Percentiles rank a stretch among this genome's conserved stretches.
phyloP scores from a whole-genome alignment of 2,329 filamentous ascomycete species.

The Sarocladiaceae sp. region DNA sequence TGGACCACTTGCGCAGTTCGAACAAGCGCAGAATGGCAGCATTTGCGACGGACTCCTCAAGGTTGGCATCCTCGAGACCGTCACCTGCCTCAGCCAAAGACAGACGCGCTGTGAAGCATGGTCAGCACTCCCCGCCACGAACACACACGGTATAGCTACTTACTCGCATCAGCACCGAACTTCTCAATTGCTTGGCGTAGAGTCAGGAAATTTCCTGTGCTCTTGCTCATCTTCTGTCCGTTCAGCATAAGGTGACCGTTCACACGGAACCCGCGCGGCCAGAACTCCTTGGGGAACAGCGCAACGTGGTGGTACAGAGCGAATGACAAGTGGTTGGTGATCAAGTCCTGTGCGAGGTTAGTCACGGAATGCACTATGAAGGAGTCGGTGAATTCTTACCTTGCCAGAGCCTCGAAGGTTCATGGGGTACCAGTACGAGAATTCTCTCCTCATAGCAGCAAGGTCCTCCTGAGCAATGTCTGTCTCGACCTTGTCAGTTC shows the following conservation, averaged over 20 bases:
- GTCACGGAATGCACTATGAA: not conserved
- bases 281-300: slow-evolving; percentile 82
- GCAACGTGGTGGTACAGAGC: slow-evolving; percentile 92
- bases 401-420: slow-evolving; percentile 88
- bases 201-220: slow-evolving; percentile 95
- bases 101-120: slow-evolving; percentile 56
- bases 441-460: slow-evolving; percentile 80
- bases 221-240: slow-evolving; percentile 98
- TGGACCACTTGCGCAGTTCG: slow-evolving; percentile 82
- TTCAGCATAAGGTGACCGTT: slow-evolving; percentile 95
- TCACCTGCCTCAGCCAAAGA: slow-evolving; percentile 94
- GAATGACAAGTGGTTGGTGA: slow-evolving; percentile 93
- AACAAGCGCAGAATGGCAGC: slow-evolving; percentile 83
- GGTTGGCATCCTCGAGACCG: slow-evolving; percentile 92
- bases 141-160: not conserved
- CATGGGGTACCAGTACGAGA: slow-evolving; percentile 95
- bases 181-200: slow-evolving; percentile 81
- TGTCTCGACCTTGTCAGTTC: slow-evolving; percentile 64
- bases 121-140: not conserved
- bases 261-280: slow-evolving; percentile 79
- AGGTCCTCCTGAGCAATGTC: slow-evolving; percentile 72
- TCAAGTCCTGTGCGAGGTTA: slow-evolving; percentile 55
- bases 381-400: not conserved
- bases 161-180: slow-evolving; percentile 80
- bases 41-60: slow-evolving; percentile 92